Base-by-base conservation (phyloP, 1,139 yeast species). In the Hansenula sp. region DNA sequence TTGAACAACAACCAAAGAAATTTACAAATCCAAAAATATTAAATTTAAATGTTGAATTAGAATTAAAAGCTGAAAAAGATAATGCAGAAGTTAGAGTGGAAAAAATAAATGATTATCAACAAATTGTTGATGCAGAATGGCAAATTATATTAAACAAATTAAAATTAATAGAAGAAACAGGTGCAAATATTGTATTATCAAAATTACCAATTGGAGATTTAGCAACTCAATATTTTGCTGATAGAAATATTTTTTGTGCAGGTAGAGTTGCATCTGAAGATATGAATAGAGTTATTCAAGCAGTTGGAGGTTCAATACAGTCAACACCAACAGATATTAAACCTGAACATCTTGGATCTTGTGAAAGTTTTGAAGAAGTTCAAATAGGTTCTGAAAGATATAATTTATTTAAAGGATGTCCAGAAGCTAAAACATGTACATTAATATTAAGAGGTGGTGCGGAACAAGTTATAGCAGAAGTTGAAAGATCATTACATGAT, bases 61-160 rank as follows among this genome's bases (percentile, higher is more conserved):
- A 92, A 68, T 77, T 92, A 59, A 92, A 92, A 69, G 97, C 98
- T 2, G 99, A 92, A 67, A 90, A 88, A 69, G 99, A 92, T 64
- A 92, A 92, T 61, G 99, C 99, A n/a, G 99, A 92, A 69, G 97
- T 92, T 26, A 79, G 98, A 55, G 95, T 92, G 39, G 95, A 88
- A 56, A 85, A 89, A 60, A 97, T 92, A 40, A 77, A 80, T 45
- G 97, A 92, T 56, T 92, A 94, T 66, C 98, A 92, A 68, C 90
- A 85, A 30, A 84, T 92, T 43, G 99, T 92, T 29, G 97, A 92
- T 65, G 98, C 99, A 21, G 99, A 92, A 66, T 92, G 98, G 97
- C 81, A 87, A 61, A 86, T 92, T 50, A 92, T 92, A 51, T 75
- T 87, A 57, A 77, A 84, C 57, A 92, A 94, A 66, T 75, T 92